Percentiles rank a stretch among this genome's conserved stretches.
Evolutionary conservation across 495 filamentous ascomycete genomes (phyloP).

Genomic region (Podospora pseudoanserina): DNA sequence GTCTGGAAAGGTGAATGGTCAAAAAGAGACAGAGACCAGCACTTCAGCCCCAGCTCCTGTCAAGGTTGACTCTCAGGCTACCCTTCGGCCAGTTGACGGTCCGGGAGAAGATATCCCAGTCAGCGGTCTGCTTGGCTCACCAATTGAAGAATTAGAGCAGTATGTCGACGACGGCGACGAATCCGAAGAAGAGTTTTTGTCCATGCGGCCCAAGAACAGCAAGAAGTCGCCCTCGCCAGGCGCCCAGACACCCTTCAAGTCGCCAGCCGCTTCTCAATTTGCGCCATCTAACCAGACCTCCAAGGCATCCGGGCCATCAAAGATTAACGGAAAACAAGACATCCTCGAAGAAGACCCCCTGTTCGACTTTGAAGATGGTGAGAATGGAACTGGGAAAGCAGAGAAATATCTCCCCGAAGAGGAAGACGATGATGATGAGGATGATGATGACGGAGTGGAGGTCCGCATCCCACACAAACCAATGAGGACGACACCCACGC

Average conservation of each 20-base stretch:
- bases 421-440: constrained; percentile 18
- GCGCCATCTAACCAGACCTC: background rate
- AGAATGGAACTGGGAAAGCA: background rate
- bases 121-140: constrained; percentile 16
- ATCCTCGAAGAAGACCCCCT: constrained; percentile 20
- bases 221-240: constrained; percentile 23
- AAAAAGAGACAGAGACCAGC: constrained; percentile 10
- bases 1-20: constrained; percentile 28
- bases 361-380: constrained; percentile 33
- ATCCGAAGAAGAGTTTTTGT: constrained; percentile 33
- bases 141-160: constrained; percentile 21
- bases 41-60: background rate
- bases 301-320: background rate
- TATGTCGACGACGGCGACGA: constrained; percentile 31
- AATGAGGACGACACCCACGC: background rate
- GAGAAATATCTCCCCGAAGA: constrained; percentile 24
- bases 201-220: constrained; percentile 28
- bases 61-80: constrained; percentile 27
- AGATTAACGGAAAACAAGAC: constrained; percentile 5
- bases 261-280: constrained; percentile 12
- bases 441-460: constrained; percentile 25
- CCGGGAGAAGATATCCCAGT: background rate
- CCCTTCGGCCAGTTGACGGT: constrained; percentile 5
- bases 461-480: constrained; percentile 5
- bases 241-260: constrained; percentile 11